These are phyloP conservation scores for Colletotrichum tabaci DNA, from an alignment of 2,329 filamentous ascomycete genomes.

Conservation along the genomic window DNA sequence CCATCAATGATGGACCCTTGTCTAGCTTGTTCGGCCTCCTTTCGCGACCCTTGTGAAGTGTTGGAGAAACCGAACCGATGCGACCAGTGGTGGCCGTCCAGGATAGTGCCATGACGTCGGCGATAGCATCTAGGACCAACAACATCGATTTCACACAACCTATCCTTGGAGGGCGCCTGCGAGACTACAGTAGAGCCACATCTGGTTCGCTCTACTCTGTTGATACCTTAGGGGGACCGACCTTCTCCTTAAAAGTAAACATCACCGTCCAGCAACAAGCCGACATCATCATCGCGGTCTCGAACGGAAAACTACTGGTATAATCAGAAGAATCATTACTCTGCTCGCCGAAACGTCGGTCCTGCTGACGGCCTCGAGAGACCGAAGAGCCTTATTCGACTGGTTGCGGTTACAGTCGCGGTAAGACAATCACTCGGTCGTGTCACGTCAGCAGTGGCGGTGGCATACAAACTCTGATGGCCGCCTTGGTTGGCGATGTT, in stretches of 20 bases:
- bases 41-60: background rate
- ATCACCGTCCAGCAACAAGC: background rate
- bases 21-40: constrained; percentile 2
- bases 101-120: constrained; percentile 26
- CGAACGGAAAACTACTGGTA: background rate
- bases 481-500: constrained; percentile 15
- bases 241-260: constrained; percentile 17
- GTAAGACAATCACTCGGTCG: constrained; percentile 11
- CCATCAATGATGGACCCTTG: background rate
- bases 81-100: constrained; percentile 11
- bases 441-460: constrained; percentile 18
- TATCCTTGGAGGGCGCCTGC: constrained; percentile 9
- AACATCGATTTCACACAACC: constrained; percentile 3
- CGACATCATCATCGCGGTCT: background rate
- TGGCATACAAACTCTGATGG: constrained; percentile 12
- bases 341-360: background rate
- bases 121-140: background rate
- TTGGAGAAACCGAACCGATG: constrained; percentile 6
- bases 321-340: background rate
- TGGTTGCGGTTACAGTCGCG: constrained; percentile 24
- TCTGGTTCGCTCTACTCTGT: constrained; percentile 11
- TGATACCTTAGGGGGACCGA: background rate
- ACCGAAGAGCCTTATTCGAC: constrained; percentile 5
- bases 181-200: background rate
- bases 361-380: background rate